phyloP scores from a whole-genome alignment of 345 rosid genomes.

The Reutealis trisperma region DNA sequence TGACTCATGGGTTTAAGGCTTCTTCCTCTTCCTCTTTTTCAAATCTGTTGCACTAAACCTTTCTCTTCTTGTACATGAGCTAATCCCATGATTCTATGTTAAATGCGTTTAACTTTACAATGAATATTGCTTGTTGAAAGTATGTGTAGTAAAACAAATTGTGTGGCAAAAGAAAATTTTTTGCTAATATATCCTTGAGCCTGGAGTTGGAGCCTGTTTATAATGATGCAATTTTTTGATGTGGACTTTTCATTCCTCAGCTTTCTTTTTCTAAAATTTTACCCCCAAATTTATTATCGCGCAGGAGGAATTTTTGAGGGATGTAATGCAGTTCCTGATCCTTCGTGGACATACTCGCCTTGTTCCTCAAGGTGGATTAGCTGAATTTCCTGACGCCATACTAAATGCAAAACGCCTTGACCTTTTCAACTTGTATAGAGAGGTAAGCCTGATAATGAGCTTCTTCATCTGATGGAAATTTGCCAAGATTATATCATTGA shows the following conservation, averaged over 20 bases:
- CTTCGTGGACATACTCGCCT: slow-evolving; percentile 96
- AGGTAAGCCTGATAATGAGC: slow-evolving; percentile 48
- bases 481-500: neutral
- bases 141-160: neutral
- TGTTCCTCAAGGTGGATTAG: slow-evolving; percentile 92
- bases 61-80: neutral
- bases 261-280: neutral
- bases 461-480: slow-evolving; percentile 11
- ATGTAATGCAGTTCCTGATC: slow-evolving; percentile 91
- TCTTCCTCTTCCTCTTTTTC: neutral
- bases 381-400: slow-evolving; percentile 96
- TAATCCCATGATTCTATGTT: neutral
- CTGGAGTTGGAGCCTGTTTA: neutral
- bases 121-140: neutral
- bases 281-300: slow-evolving; percentile 10
- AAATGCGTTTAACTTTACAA: neutral
- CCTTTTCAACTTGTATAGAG: slow-evolving; percentile 94
- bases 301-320: slow-evolving; percentile 97
- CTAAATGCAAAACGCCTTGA: slow-evolving; percentile 96
- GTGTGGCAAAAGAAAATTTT: neutral
- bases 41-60: neutral
- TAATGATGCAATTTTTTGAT: neutral
- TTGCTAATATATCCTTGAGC: neutral
- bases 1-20: neutral
- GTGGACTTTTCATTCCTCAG: neutral